These are phyloP conservation scores for Ophiostoma triangulosporum DNA, from an alignment of 2,329 filamentous ascomycete species.

Conservation along the genomic window DNA sequence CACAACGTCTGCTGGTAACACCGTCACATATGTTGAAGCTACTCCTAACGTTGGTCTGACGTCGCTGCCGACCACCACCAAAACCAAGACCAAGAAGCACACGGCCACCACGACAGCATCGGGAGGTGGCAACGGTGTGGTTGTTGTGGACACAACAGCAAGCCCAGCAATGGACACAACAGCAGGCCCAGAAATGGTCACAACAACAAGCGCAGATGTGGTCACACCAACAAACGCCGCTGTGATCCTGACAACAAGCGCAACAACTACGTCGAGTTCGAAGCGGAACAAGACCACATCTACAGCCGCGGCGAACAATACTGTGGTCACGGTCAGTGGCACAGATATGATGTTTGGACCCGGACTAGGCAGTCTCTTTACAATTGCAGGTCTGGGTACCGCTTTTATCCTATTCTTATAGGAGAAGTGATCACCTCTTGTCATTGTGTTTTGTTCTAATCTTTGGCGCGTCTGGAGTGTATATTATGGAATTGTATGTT, in stretches of 20 bases:
- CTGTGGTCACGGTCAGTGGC: constrained; percentile 5
- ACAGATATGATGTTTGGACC: constrained; percentile 3
- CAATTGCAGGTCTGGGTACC: constrained; percentile 9
- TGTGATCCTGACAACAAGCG: no score
- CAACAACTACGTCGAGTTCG: not conserved
- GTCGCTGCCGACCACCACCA: constrained; percentile 2
- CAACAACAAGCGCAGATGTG: no score
- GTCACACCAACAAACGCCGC: no score
- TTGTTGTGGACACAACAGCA: not conserved
- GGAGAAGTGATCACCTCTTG: not conserved
- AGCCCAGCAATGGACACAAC: no score
- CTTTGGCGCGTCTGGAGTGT: not conserved
- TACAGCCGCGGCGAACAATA: not conserved
- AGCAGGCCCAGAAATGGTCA: no score
- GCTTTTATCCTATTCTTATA: constrained; percentile 1
- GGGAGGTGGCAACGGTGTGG: not conserved
- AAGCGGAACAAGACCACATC: constrained; percentile 9
- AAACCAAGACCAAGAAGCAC: constrained; percentile 7
- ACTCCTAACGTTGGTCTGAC: no score
- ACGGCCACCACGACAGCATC: not conserved
- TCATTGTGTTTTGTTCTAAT: not conserved
- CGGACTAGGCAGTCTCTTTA: constrained; percentile 6
- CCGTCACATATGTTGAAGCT: not conserved
- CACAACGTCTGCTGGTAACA: not conserved
- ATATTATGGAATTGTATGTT: not conserved